phyloP scores from a whole-genome alignment of 805 yeast species.

The Brettanomyces custersianus region DNA sequence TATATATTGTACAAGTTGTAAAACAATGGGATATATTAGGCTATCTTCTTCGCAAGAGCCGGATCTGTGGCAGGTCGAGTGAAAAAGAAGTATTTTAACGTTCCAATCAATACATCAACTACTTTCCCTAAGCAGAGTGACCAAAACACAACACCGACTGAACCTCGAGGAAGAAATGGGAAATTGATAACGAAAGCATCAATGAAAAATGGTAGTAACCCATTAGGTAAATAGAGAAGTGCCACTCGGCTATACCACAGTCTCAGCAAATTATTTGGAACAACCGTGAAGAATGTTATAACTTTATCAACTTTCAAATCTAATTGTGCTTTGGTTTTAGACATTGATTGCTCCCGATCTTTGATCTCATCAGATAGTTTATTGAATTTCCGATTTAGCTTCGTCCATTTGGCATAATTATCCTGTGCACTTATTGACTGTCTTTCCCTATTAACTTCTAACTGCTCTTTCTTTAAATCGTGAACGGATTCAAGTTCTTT shows the following conservation, averaged over 20 bases:
- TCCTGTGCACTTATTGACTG: slow-evolving; percentile 75
- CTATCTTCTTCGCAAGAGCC: not conserved
- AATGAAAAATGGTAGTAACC: slow-evolving; percentile 49
- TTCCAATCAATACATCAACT: not conserved
- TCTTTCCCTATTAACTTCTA: slow-evolving; percentile 41
- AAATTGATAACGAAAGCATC: slow-evolving; percentile 42
- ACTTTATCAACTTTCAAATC: slow-evolving; percentile 24
- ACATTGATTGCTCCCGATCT: slow-evolving; percentile 29
- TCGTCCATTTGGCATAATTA: slow-evolving; percentile 93
- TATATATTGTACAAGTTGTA: too few relatives aligned
- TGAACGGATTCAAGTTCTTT: slow-evolving; percentile 19
- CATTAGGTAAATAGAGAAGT: slow-evolving; percentile 50
- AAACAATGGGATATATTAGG: too few relatives aligned
- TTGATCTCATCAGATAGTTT: slow-evolving; percentile 45
- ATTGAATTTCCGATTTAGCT: slow-evolving; percentile 66
- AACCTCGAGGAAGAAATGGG: slow-evolving; percentile 55
- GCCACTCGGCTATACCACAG: slow-evolving; percentile 44
- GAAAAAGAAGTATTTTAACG: not conserved
- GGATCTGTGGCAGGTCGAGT: not conserved
- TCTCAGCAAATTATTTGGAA: slow-evolving; percentile 41
- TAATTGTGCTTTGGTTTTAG: slow-evolving; percentile 27
- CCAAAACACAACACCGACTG: slow-evolving; percentile 54
- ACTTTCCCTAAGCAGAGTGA: slow-evolving; percentile 28
- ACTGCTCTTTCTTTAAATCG: slow-evolving; percentile 28
- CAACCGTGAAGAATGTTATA: slow-evolving; percentile 32